A percentile compares a stretch with the other conserved stretches of the same genome.
phyloP scores from a whole-genome alignment of 164 flowering plant genomes.

The Berberis vulgaris region DNA sequence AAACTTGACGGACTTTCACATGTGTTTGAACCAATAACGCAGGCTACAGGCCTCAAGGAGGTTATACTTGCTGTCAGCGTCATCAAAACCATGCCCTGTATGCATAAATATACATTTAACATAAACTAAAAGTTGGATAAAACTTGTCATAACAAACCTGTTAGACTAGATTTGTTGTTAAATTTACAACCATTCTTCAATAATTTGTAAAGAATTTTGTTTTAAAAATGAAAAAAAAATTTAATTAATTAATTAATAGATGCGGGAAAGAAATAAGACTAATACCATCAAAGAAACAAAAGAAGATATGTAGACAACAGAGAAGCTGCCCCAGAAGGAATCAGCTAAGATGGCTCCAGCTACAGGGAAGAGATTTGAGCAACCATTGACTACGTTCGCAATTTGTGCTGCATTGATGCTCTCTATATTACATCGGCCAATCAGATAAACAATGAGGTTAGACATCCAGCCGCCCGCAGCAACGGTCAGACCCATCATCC shows the following conservation, averaged over 20 bases:
- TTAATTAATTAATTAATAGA: not conserved
- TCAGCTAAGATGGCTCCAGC: conserved; percentile 47
- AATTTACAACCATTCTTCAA: too few species aligned
- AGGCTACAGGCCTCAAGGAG: conserved; percentile 36
- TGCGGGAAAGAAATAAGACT: not conserved
- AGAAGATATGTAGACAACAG: conserved; percentile 26
- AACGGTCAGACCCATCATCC: conserved; percentile 8
- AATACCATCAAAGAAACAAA: conserved; percentile 24
- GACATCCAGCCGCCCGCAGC: conserved; percentile 9
- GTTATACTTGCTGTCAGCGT: conserved; percentile 27
- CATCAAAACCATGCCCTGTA: conserved; percentile 35
- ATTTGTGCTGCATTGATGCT: conserved; percentile 11
- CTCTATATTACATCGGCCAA: conserved; percentile 10
- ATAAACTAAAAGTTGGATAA: too few species aligned
- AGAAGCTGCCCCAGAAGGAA: conserved; percentile 35
- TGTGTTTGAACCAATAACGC: conserved; percentile 4
- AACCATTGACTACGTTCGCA: conserved; percentile 16
- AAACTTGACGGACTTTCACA: not conserved
- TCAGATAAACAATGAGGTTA: conserved; percentile 17
- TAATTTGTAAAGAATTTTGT: not conserved
- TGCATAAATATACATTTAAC: not conserved
- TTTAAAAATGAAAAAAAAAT: not conserved
- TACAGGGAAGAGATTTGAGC: conserved; percentile 30
- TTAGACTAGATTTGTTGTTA: not conserved
- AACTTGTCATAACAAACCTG: too few species aligned